phyloP scores from a whole-genome alignment of 2,329 filamentous ascomycete genomes.

The Colletotrichum sublineola region DNA sequence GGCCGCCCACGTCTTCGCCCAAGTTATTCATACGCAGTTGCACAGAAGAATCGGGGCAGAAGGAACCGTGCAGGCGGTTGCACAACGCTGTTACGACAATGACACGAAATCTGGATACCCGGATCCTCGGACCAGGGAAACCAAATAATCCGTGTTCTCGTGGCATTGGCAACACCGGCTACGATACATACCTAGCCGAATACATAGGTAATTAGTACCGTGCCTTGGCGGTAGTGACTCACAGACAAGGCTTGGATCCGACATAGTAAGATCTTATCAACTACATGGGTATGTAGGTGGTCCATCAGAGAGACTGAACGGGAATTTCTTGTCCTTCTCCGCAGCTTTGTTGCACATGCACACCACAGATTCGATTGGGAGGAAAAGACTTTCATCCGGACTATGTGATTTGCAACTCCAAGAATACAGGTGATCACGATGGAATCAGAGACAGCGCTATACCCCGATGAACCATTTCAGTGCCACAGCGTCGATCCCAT shows the following conservation, averaged over 20 bases:
- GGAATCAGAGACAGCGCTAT: constrained; percentile 13
- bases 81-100: neutral
- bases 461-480: constrained; percentile 30
- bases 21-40: neutral
- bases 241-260: constrained; percentile 14
- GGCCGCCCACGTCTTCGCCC: constrained; percentile 2
- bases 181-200: neutral
- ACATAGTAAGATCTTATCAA: neutral
- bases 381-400: constrained; percentile 18
- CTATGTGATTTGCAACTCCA: constrained; percentile 12
- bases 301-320: constrained; percentile 17
- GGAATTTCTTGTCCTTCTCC: constrained; percentile 16
- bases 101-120: neutral
- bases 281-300: constrained; percentile 4
- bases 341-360: neutral
- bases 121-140: neutral
- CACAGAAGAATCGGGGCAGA: neutral
- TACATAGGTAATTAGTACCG: no score
- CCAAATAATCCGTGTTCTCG: neutral
- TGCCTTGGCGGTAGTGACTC: neutral
- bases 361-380: neutral
- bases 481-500: constrained; percentile 34
- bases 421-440: neutral
- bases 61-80: neutral
- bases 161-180: neutral